Evolutionary conservation across 495 filamentous ascomycete species (phyloP), one percentile per base, ranked within the genome.

Genomic region (Bombardia bombarda): DNA sequence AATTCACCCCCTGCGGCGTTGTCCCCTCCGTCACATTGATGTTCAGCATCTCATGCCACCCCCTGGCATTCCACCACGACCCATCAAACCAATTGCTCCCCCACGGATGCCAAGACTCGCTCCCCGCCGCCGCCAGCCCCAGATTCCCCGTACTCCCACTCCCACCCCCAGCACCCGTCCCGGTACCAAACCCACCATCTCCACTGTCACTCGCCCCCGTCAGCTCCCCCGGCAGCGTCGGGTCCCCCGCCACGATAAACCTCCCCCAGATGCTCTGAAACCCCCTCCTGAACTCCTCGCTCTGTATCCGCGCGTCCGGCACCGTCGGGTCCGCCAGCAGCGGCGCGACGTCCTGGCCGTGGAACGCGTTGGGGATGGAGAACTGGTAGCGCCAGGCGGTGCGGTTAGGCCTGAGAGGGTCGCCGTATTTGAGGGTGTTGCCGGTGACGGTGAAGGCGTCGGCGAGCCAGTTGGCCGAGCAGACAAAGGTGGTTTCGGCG

Each of bases 381-480:
- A 75, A 80, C 49, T 84, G 74, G 48, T 81, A 82, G 24, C 76
- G 74, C 68, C 71, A 83, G 14, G 58, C 57, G 32, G 55, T 34
- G 17, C 43, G 49, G 13, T 13, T 16, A 0, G 2, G 0, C n/a
- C n/a, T n/a, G n/a, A n/a, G n/a, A n/a, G n/a, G n/a, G n/a, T n/a
- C n/a, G n/a, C n/a, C n/a, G n/a, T n/a, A n/a, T n/a, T n/a, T n/a
- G n/a, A n/a, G n/a, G n/a, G n/a, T n/a, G n/a, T n/a, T n/a, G 13
- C 14, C 19, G 7, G 51, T 47, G 42, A 39, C 24, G 7, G 47
- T 43, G 56, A 76, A 83, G 7, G 77, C 79, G 30, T 75, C 70
- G 13, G 75, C 78, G 20, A 83, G 62, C 79, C 78, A 85, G 55
- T 81, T 75, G 2, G 75, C 69, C 0, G 79, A 75, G 43, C 79